Percentiles rank a stretch among this genome's conserved stretches.
Conservation (phyloP, 1,284 basidiomycete species). For the Porodaedalea pini region DNA sequence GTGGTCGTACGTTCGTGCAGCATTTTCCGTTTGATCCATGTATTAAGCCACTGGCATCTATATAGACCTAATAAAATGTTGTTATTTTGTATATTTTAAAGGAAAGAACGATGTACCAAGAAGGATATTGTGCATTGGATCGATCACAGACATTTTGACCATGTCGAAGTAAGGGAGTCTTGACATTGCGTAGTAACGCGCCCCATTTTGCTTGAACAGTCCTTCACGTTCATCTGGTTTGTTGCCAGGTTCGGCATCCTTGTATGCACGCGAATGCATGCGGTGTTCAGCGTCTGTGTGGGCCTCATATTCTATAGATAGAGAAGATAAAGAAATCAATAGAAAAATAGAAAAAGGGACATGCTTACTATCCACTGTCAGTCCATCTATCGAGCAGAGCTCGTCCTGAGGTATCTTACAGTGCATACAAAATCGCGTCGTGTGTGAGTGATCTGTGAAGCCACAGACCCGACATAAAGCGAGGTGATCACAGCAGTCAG, state of each 20-base stretch:
- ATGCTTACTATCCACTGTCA: no score
- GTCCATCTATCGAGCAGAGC: background rate
- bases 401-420: background rate
- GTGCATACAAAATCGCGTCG: constrained; percentile 2
- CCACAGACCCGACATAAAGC: constrained; percentile 15
- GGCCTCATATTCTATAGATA: no score
- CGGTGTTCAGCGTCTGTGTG: no score
- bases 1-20: constrained; percentile 7
- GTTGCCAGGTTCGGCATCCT: no score
- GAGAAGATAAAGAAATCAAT: no score
- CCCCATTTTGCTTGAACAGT: constrained; percentile 14
- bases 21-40: constrained; percentile 9
- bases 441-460: constrained; percentile 12
- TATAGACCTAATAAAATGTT: constrained; percentile 10
- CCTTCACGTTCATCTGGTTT: background rate
- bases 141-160: constrained; percentile 15
- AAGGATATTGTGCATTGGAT: constrained; percentile 23
- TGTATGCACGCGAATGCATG: no score
- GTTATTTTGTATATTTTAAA: background rate
- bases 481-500: constrained; percentile 15
- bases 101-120: constrained; percentile 11
- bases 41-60: constrained; percentile 18
- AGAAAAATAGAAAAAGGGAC: no score
- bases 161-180: constrained; percentile 22
- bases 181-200: constrained; percentile 10